Evolutionary conservation across 176 grass and related monocot species (phyloP), one percentile per base, ranked within the genome.

Genomic region (Oryza meyeriana): DNA sequence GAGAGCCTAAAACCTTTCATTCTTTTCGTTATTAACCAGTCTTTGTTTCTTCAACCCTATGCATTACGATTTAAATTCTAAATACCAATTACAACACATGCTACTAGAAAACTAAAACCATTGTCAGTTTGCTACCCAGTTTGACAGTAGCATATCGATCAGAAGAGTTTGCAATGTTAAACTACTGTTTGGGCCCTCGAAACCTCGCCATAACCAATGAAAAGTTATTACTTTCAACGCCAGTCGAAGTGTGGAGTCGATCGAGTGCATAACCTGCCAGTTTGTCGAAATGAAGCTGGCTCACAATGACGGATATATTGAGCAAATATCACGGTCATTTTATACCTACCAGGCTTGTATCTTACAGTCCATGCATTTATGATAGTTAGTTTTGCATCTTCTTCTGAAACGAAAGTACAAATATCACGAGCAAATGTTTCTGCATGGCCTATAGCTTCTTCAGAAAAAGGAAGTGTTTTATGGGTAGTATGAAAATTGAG

Each of bases 31-130:
- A 64, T 64, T 35, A 86, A 42, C 20, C 24, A 12, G 13, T 45
- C 35, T 67, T 48, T 44, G 42, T 42, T 57, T 16, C 58, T 88
- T 74, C 34, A 55, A 50, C 26, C 61, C 24, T 78, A 47, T 85
- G 38, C 30, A n/a, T 12, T 64, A 52, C 41, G 61, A 41, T 38
- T 77, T 61, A 68, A 27, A 67, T 31, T 74, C 47, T 35, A 64
- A 7, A 44, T 50, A 61, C 30, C 48, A 32, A 70, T 80, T 39
- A 36, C 2, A 80, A 16, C 45, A n/a, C 45, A n/a, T 25, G 35
- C 62, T 63, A 64, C 63, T 40, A 55, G 4, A 75, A 40, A 75
- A 2, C 52, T 34, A 85, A 63, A 42, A 40, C 75, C 76, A 29
- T 38, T 76, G 58, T 76, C 52, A 7, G 18, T 17, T 64, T 55